Percentiles rank a stretch among this genome's conserved stretches.
Evolutionary conservation across 2,329 filamentous ascomycete genomes (phyloP).

Genomic region (Arthrobotrys pseudoclavata): DNA sequence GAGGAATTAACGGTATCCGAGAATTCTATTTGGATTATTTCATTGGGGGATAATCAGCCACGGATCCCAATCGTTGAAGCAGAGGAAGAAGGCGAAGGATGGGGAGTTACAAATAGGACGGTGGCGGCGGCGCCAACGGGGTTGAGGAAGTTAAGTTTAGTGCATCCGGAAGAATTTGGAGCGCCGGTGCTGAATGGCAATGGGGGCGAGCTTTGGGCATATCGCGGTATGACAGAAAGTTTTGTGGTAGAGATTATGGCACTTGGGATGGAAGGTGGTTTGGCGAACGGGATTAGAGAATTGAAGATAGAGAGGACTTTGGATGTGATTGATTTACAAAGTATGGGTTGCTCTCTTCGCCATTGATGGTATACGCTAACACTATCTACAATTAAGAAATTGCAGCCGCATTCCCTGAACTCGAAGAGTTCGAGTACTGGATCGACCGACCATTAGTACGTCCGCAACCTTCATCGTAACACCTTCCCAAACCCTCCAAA

Average conservation of each 20-base stretch:
- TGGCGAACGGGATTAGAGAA: slow-evolving; percentile 14
- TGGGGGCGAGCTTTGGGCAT: slow-evolving; percentile 9
- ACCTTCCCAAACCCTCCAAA: too few relatives aligned
- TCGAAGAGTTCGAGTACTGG: slow-evolving; percentile 30
- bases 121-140: not conserved
- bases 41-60: slow-evolving; percentile 16
- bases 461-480: not conserved
- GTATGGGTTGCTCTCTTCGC: not conserved
- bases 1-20: slow-evolving; percentile 25
- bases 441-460: slow-evolving; percentile 23
- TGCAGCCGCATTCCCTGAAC: slow-evolving; percentile 10
- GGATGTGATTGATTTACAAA: slow-evolving; percentile 26
- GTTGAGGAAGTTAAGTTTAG: slow-evolving; percentile 16
- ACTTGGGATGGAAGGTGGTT: slow-evolving; percentile 6
- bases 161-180: slow-evolving; percentile 16
- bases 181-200: slow-evolving; percentile 10
- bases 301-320: slow-evolving; percentile 15
- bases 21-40: slow-evolving; percentile 10
- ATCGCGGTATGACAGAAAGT: slow-evolving; percentile 8
- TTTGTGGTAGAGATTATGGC: slow-evolving; percentile 12
- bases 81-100: not conserved
- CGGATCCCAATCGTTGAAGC: not conserved
- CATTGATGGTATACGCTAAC: not conserved
- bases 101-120: not conserved
- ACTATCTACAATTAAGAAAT: not conserved